These are phyloP conservation scores for Trypanosoma mega DNA, from an alignment of 208 protist genomes.

Conservation along the genomic window DNA sequence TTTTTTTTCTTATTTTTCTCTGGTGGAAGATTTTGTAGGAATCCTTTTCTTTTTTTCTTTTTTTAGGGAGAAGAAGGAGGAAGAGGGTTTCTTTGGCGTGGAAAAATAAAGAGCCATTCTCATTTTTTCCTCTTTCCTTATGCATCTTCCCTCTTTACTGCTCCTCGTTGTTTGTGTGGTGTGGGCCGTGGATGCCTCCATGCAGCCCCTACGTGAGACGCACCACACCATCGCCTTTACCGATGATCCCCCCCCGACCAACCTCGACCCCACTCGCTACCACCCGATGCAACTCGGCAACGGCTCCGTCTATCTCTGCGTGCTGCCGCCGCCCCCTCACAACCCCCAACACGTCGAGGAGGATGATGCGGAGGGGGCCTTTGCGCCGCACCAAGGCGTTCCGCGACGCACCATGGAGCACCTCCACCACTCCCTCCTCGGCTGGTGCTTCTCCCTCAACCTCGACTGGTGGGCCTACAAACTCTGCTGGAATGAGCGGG, in stretches of 20 bases:
- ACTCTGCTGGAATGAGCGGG: slow-evolving; percentile 31
- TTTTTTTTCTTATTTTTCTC: not conserved
- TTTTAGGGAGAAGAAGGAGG: no score
- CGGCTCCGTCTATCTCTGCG: slow-evolving; percentile 38
- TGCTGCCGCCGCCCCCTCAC: slow-evolving; percentile 19
- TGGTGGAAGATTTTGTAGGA: not conserved
- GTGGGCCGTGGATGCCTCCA: not conserved
- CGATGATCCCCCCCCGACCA: slow-evolving; percentile 5
- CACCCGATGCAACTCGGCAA: slow-evolving; percentile 47
- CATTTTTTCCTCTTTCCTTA: not conserved
- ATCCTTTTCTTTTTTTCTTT: no score
- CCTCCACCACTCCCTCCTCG: slow-evolving; percentile 4
- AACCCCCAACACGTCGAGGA: no score
- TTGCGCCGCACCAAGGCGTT: no score
- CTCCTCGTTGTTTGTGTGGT: not conserved
- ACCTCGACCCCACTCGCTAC: slow-evolving; percentile 1
- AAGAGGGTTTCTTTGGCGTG: no score
- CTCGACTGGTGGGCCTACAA: slow-evolving; percentile 44
- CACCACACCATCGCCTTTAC: slow-evolving; percentile 30
- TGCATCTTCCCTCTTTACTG: not conserved
- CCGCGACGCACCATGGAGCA: not conserved
- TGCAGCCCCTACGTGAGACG: not conserved
- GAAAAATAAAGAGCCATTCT: no score
- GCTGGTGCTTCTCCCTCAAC: slow-evolving; percentile 5
- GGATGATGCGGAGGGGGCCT: no score